These are phyloP conservation scores for Fusarium sp. DNA, from an alignment of 2,329 filamentous ascomycete genomes.

Conservation along the genomic window DNA sequence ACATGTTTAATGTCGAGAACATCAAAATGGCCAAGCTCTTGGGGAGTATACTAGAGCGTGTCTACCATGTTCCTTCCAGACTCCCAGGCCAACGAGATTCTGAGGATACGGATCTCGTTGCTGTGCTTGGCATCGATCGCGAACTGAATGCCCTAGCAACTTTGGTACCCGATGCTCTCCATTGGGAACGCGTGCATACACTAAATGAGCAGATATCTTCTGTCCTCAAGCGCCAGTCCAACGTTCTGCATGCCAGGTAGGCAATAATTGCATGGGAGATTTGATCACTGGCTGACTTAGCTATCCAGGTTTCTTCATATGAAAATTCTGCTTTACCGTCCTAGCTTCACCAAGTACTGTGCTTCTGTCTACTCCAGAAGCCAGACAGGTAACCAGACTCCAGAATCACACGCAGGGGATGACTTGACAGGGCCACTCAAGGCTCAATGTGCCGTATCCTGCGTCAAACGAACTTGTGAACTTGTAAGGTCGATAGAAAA, in stretches of 20 bases:
- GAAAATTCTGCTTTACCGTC: background rate
- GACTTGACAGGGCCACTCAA: background rate
- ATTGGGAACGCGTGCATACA: background rate
- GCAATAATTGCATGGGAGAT: too few relatives aligned
- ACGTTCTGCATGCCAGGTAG: background rate
- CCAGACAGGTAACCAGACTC: background rate
- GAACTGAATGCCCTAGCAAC: background rate
- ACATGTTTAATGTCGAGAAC: slow-evolving; percentile 9
- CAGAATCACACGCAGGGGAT: background rate
- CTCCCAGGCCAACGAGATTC: background rate
- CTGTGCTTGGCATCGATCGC: background rate
- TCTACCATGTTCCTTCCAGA: slow-evolving; percentile 8
- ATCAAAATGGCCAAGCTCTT: slow-evolving; percentile 2
- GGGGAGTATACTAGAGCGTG: background rate
- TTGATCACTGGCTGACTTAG: too few relatives aligned
- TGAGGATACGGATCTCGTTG: background rate
- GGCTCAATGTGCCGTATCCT: background rate
- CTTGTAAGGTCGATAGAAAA: background rate
- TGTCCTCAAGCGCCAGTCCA: background rate
- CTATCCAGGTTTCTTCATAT: background rate
- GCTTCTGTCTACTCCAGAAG: background rate
- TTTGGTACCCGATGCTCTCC: too few relatives aligned
- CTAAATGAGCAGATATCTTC: background rate
- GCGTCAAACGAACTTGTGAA: background rate
- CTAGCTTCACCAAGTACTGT: slow-evolving; percentile 6